phyloP scores from a whole-genome alignment of 495 filamentous ascomycete species.

The Achaetomiella virescens region DNA sequence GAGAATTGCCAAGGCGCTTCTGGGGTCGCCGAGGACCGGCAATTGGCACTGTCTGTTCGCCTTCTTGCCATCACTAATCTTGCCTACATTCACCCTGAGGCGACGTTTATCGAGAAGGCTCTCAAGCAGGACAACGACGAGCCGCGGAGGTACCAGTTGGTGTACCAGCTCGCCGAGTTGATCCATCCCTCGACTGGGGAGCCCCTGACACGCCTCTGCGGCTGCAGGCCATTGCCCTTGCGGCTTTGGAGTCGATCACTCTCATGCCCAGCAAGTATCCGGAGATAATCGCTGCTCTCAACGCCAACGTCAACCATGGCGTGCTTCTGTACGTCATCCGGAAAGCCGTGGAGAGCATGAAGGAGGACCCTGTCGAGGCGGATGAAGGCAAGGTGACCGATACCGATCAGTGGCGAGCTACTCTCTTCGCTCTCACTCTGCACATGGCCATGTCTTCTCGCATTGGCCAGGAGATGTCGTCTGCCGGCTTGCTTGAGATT shows the following conservation, averaged over 20 bases:
- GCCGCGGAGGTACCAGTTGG: slow-evolving; percentile 79
- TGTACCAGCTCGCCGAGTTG: slow-evolving; percentile 86
- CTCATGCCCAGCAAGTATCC: slow-evolving; percentile 67
- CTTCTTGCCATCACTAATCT: slow-evolving; percentile 87
- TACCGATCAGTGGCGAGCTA: slow-evolving; percentile 82
- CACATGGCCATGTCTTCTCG: slow-evolving; percentile 66
- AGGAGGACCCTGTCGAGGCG: slow-evolving; percentile 48
- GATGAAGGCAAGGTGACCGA: slow-evolving; percentile 50
- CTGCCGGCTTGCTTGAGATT: slow-evolving; percentile 80
- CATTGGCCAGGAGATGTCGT: slow-evolving; percentile 67
- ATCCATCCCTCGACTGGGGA: slow-evolving; percentile 67
- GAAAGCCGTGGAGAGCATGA: slow-evolving; percentile 79
- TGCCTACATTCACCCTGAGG: slow-evolving; percentile 78
- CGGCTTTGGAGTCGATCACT: slow-evolving; percentile 72
- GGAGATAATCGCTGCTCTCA: slow-evolving; percentile 81
- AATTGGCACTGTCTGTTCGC: slow-evolving; percentile 72
- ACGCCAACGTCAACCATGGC: slow-evolving; percentile 91
- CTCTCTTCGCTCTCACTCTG: slow-evolving; percentile 72
- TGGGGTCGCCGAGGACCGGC: slow-evolving; percentile 58
- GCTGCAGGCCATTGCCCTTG: slow-evolving; percentile 77
- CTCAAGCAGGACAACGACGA: slow-evolving; percentile 85
- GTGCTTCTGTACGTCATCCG: slow-evolving; percentile 90
- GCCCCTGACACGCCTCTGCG: slow-evolving; percentile 59
- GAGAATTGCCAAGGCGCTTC: slow-evolving; percentile 72
- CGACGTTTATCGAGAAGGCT: slow-evolving; percentile 73